These are phyloP conservation scores for Zymoseptoria crescenta DNA, from an alignment of 2,329 filamentous ascomycete species.

Conservation along the genomic window DNA sequence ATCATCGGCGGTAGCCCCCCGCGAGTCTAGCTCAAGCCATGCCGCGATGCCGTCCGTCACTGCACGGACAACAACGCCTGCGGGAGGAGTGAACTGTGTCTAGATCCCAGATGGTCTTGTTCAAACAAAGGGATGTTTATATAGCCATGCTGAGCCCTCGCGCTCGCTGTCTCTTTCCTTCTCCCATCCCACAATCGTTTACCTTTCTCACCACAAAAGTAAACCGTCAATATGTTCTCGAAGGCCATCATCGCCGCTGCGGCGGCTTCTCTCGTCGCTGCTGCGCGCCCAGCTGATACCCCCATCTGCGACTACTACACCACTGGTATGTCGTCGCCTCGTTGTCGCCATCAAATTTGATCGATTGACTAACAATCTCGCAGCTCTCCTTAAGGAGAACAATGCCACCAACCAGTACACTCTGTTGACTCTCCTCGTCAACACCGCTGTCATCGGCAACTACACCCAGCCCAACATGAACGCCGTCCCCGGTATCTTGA, in stretches of 20 bases:
- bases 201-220: neutral
- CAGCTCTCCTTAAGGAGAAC: conserved; percentile 49
- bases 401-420: conserved; percentile 51
- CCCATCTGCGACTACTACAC: conserved; percentile 60
- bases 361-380: neutral
- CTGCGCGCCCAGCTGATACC: conserved; percentile 42
- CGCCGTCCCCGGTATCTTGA: conserved; percentile 51
- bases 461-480: conserved; percentile 42
- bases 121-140: neutral
- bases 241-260: conserved; percentile 14
- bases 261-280: conserved; percentile 17
- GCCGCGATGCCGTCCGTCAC: neutral
- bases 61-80: neutral
- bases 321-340: conserved; percentile 25
- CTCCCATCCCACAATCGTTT: neutral
- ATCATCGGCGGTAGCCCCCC: neutral
- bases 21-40: neutral
- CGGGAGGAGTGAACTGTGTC: neutral
- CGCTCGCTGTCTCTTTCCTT: neutral
- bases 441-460: conserved; percentile 54
- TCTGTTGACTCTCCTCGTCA: conserved; percentile 51
- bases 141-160: neutral
- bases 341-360: neutral
- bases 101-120: neutral
- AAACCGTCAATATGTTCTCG: neutral